phyloP scores from a whole-genome alignment of 2,329 filamentous ascomycete genomes.

The Hymenoscyphus fraxineus region DNA sequence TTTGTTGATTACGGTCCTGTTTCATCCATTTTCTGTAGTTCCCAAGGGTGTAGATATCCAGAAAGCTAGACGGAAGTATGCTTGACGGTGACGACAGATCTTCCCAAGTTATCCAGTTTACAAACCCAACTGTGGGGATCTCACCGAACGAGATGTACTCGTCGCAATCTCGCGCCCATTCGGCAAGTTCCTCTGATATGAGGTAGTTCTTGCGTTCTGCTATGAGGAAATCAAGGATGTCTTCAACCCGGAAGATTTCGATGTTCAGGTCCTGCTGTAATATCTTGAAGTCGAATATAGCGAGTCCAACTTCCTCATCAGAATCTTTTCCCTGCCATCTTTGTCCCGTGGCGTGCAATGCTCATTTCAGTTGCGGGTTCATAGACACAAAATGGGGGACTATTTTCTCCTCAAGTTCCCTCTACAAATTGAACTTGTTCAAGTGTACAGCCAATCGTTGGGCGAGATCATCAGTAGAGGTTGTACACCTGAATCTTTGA shows the following conservation, averaged over 20 bases:
- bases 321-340: neutral
- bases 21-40: neutral
- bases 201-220: neutral
- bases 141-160: neutral
- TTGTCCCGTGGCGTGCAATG: constrained; percentile 7
- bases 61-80: neutral
- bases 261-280: neutral
- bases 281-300: neutral
- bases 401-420: constrained; percentile 7
- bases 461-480: neutral
- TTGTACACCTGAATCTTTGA: neutral
- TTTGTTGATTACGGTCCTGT: neutral
- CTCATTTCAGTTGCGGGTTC: constrained; percentile 7
- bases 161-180: neutral
- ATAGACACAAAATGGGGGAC: constrained; percentile 7
- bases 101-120: neutral
- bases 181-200: neutral
- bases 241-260: neutral
- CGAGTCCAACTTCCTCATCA: neutral
- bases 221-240: neutral
- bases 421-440: neutral
- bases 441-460: neutral
- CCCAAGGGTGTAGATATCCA: neutral
- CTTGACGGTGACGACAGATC: neutral
- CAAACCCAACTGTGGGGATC: neutral